A percentile compares a stretch with the other conserved stretches of the same genome.
Conservation (phyloP, 306 rosid species). For the Prunus mira region DNA sequence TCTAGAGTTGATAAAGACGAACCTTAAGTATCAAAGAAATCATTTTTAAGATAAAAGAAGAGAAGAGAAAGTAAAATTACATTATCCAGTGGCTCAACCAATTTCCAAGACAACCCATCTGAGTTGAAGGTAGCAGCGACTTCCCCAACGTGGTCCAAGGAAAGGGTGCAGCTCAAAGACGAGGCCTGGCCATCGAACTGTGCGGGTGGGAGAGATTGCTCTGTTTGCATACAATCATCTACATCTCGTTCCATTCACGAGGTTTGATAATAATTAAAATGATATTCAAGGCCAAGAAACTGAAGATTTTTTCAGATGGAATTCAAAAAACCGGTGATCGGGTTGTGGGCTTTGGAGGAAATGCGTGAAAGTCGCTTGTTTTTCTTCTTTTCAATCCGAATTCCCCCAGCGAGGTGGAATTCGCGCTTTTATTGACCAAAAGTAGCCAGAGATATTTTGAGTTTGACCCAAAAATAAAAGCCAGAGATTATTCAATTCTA, state of each 20-base stretch:
- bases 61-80: slow-evolving; percentile 31
- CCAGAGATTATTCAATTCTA: not conserved
- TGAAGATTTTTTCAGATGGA: not conserved
- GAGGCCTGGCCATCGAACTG: slow-evolving; percentile 24
- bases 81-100: slow-evolving; percentile 27
- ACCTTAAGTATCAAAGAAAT: not conserved
- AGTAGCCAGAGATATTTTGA: not conserved
- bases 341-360: not conserved
- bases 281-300: not conserved
- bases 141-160: slow-evolving; percentile 64
- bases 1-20: not conserved
- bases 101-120: slow-evolving; percentile 69
- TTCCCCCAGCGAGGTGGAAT: not conserved
- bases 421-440: not conserved
- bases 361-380: not conserved
- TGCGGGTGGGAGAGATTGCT: slow-evolving; percentile 19
- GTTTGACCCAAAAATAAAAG: not conserved
- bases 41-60: not conserved
- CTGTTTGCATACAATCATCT: slow-evolving; percentile 25
- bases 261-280: not conserved
- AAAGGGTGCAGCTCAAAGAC: slow-evolving; percentile 46
- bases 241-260: slow-evolving; percentile 28
- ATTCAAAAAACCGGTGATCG: not conserved
- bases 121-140: slow-evolving; percentile 52
- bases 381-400: too few relatives aligned